Evolutionary conservation across 371 early-diverging fungal species (phyloP).

Genomic region (Circinella umbellata): DNA sequence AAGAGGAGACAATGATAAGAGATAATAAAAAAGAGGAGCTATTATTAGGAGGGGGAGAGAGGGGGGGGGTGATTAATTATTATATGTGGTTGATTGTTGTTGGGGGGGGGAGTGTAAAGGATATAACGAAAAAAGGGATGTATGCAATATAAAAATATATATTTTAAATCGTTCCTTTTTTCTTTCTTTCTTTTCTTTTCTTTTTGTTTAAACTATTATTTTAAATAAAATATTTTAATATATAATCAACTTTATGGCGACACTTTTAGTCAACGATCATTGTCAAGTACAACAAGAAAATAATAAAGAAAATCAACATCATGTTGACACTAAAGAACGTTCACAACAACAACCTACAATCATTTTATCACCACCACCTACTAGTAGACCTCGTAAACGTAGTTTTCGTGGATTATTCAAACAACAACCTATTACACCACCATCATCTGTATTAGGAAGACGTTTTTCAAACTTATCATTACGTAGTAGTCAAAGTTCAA

Average conservation of each 20-base stretch:
- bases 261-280: neutral
- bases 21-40: too few species aligned
- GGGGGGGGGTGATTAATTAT: too few species aligned
- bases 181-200: too few species aligned
- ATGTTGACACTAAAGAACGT: neutral
- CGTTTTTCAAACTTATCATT: slow-evolving; percentile 21
- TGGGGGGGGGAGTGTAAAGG: neutral
- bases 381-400: slow-evolving; percentile 19
- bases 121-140: too few species aligned
- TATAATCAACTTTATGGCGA: neutral
- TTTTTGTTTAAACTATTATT: too few species aligned
- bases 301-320: neutral
- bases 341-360: slow-evolving; percentile 22
- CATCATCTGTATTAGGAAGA: slow-evolving; percentile 14
- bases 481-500: neutral
- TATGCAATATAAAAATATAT: too few species aligned
- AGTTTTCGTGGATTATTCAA: slow-evolving; percentile 23
- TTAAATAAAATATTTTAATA: too few species aligned
- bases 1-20: too few species aligned
- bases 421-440: slow-evolving; percentile 8
- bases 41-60: too few species aligned
- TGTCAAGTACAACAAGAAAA: neutral
- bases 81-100: too few species aligned
- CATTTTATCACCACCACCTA: slow-evolving; percentile 26
- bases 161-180: too few species aligned